Evolutionary conservation across 1,139 yeast species (phyloP), one percentile per base, ranked within the genome.

Genomic region (Magnusiomyces paraingens): DNA sequence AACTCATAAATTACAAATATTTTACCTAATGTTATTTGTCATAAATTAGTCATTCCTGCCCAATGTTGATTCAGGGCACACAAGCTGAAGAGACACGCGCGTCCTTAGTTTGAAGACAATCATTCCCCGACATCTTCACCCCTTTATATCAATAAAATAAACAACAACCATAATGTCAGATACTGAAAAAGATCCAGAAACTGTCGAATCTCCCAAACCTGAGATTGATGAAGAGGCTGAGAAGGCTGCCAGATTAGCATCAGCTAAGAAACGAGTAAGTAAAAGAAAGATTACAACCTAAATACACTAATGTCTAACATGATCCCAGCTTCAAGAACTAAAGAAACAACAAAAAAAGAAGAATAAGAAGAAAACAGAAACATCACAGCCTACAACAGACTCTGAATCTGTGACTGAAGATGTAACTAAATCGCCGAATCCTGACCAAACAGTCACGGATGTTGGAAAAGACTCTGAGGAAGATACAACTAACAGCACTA

Each of bases 231-330:
- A 67, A 29, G 72, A 67, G 20, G 65, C 65, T 42, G 59, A 68
- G 41, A 78, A 80, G 59, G 83, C 80, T 56, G 84, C 80, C 62
- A 75, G 81, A 66, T 71, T 83, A 51, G 86, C 82, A 57, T 82
- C 82, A 1, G 88, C 88, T 14, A 76, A 82, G 62, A 81, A 81
- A 70, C 77, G 79, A 65, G 75, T 69, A 58, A n/a, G 64, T 54
- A 22, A 8, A 8, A 26, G 8, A 26, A 26, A 26, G n/a, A n/a
- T n/a, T 8, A 26, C 32, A 26, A 4, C 8, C 32, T 26, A 5
- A 8, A 8, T 26, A n/a, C n/a, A 12, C 15, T 26, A 15, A 45
- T 45, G 18, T 14, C 10, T 52, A 43, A 51, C 51, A 18, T 5
- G 3, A 5, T 11, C 21, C 5, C 56, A 72, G 72, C 80, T 77